Evolutionary conservation across 2,329 filamentous ascomycete genomes (phyloP).

Genomic region (Aspergillus oerlinghausenensis): DNA sequence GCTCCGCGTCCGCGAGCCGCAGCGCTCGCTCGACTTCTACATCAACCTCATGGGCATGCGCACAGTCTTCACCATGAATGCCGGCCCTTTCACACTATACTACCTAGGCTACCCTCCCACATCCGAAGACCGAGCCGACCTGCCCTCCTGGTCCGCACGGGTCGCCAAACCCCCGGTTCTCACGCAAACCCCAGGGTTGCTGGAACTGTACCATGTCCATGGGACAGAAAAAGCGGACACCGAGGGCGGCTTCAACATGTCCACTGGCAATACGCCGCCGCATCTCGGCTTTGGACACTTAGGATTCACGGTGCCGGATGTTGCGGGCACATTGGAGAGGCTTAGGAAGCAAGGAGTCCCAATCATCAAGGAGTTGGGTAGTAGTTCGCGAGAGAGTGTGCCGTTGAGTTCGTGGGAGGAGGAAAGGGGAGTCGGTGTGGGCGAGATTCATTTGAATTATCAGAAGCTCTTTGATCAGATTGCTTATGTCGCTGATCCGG

Average conservation of each 20-base stretch:
- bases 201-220: slow-evolving; percentile 37
- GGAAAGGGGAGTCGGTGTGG: slow-evolving; percentile 26
- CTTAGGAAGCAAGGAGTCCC: slow-evolving; percentile 26
- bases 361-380: slow-evolving; percentile 33
- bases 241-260: slow-evolving; percentile 15
- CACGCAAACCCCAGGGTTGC: slow-evolving; percentile 29
- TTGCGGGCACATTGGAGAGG: slow-evolving; percentile 25
- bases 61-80: slow-evolving; percentile 36
- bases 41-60: slow-evolving; percentile 38
- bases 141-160: slow-evolving; percentile 24
- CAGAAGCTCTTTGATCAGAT: slow-evolving; percentile 31
- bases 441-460: slow-evolving; percentile 33
- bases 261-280: slow-evolving; percentile 32
- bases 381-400: slow-evolving; percentile 23
- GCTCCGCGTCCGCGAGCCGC: slow-evolving; percentile 33
- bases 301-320: slow-evolving; percentile 38
- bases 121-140: slow-evolving; percentile 21
- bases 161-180: slow-evolving; percentile 23
- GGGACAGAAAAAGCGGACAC: slow-evolving; percentile 25
- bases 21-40: slow-evolving; percentile 34
- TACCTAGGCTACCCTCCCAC: slow-evolving; percentile 36
- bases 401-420: slow-evolving; percentile 34
- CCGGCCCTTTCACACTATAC: slow-evolving; percentile 38
- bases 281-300: slow-evolving; percentile 36
- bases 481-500: slow-evolving; percentile 38